Conservation (phyloP, 1,139 yeast species). For the Hemisphaericaspora xylofermentans region DNA sequence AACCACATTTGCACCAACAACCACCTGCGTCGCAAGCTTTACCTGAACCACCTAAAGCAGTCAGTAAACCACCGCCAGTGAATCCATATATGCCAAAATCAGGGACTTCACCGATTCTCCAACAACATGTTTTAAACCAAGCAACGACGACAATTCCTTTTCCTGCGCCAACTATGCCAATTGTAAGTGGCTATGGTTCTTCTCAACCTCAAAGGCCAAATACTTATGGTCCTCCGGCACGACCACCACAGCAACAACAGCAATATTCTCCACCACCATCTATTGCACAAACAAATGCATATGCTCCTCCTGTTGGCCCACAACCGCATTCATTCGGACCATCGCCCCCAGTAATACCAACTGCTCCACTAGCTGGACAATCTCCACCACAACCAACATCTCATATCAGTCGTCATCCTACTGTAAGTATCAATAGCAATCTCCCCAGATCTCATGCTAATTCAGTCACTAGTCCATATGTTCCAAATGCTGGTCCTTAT, state of each 20-base stretch:
- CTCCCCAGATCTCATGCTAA: conserved; percentile 17
- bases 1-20: conserved; percentile 12
- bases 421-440: conserved; percentile 20
- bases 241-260: conserved; percentile 2
- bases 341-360: conserved; percentile 4
- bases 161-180: conserved; percentile 18
- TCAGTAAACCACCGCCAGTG: conserved; percentile 16
- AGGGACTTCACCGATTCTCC: conserved; percentile 16
- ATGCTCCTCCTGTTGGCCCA: conserved; percentile 5
- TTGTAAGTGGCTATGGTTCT: conserved; percentile 4
- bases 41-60: conserved; percentile 11
- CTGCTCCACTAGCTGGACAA: conserved; percentile 2
- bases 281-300: conserved; percentile 5
- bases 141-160: conserved; percentile 12
- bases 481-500: conserved; percentile 48
- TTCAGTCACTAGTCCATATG: conserved; percentile 40
- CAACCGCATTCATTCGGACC: conserved; percentile 2
- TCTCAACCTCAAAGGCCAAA: conserved; percentile 5
- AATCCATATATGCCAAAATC: conserved; percentile 18
- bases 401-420: conserved; percentile 6
- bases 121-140: conserved; percentile 13
- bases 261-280: background rate
- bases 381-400: conserved; percentile 6
- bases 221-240: conserved; percentile 6
- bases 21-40: conserved; percentile 8